phyloP scores from a whole-genome alignment of 345 rosid genomes.

The Physaria fendleri region DNA sequence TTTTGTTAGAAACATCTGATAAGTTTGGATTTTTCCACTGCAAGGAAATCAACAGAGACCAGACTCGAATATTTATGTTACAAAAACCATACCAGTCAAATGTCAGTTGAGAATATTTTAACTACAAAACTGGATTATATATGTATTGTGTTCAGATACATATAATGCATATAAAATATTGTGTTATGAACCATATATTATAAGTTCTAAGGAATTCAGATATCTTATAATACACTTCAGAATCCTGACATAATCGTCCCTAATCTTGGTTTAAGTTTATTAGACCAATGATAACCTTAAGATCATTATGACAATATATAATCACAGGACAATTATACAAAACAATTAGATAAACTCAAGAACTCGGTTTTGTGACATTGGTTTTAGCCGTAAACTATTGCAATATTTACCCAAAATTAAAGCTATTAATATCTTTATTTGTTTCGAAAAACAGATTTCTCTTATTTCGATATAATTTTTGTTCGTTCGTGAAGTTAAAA shows the following conservation, averaged over 20 bases:
- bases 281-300: background rate
- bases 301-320: background rate
- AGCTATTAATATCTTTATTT: background rate
- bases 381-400: background rate
- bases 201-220: background rate
- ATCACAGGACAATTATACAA: background rate
- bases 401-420: background rate
- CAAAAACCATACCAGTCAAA: background rate
- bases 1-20: background rate
- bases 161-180: background rate
- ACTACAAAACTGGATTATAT: background rate
- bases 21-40: background rate
- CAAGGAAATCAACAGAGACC: background rate
- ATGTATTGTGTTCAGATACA: too few relatives aligned
- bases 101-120: constrained; percentile 1
- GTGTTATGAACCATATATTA: background rate
- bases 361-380: background rate
- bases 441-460: background rate
- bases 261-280: background rate
- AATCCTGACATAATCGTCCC: background rate
- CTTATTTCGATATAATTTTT: too few relatives aligned
- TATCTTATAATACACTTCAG: background rate
- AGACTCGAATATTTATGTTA: background rate
- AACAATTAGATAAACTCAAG: background rate
- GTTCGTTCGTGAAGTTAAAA: background rate